Evolutionary conservation across 202 grass and related monocot genomes (phyloP), one percentile per base, ranked within the genome.

Genomic region (Brachypodium distachyon): DNA sequence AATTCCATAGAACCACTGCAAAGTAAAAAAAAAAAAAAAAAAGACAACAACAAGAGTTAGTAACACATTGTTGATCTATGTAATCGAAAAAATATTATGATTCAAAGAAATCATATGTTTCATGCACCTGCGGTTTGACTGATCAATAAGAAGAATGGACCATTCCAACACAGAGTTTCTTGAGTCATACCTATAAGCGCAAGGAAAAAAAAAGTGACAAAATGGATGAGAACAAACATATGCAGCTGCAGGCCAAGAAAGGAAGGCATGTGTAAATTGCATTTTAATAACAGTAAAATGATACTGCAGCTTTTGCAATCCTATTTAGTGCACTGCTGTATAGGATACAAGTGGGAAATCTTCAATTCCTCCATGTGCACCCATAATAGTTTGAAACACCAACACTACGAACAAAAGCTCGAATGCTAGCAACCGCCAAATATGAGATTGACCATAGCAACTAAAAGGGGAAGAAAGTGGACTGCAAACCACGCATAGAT

Each of bases 1-100:
- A 93, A 89, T 74, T 97, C 90, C 90, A 97, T 89, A 6, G 88
- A 93, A 31, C 93, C 90, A 73, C 93, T 97, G 47, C n/a, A n/a
- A n/a, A n/a, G n/a, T n/a, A n/a, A n/a, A n/a, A n/a, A n/a, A n/a
- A n/a, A n/a, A n/a, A n/a, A n/a, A n/a, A n/a, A n/a, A 33, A 32
- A 44, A 73, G 12, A 44, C 6, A 22, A 32, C 6, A 39, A 16
- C 6, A 28, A 40, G 23, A 19, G 39, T 85, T 71, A 58, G 33
- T 13, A 40, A 29, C 23, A 73, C 2, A 6, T 14, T 17, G 6
- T 7, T 25, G 62, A 73, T 75, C 2, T 19, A 57, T 17, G n/a
- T 22, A 68, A 49, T 18, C 16, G 9, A 56, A 54, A 17, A 40
- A 49, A 6, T 50, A 80, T 14, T 9, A 66, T 44, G 78, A 62